Evolutionary conservation across 257 asterid genomes (phyloP).

Genomic region (Solanum ossicruentum): DNA sequence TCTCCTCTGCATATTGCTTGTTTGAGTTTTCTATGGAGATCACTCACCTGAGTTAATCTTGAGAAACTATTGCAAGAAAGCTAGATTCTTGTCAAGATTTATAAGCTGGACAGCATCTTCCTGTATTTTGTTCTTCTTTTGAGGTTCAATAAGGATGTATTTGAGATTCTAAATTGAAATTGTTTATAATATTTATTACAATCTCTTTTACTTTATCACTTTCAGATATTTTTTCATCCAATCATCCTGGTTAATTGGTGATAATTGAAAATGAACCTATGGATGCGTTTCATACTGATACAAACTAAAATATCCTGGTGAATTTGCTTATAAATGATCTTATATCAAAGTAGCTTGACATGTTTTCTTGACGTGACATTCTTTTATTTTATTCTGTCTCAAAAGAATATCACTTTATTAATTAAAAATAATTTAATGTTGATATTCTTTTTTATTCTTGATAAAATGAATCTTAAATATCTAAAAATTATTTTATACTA

Average conservation of each 20-base stretch:
- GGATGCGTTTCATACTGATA: neutral
- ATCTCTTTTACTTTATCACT: neutral
- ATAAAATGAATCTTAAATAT: too few relatives aligned
- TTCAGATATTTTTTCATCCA: neutral
- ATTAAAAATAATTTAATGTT: too few relatives aligned
- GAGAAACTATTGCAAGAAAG: constrained; percentile 5
- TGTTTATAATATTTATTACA: neutral
- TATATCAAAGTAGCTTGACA: neutral
- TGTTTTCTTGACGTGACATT: neutral
- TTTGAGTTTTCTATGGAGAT: neutral
- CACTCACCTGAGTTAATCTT: neutral
- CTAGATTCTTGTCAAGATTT: neutral
- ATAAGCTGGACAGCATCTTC: neutral
- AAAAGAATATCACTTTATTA: too few relatives aligned
- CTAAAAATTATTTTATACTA: too few relatives aligned
- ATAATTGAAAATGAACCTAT: neutral
- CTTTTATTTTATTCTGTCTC: too few relatives aligned
- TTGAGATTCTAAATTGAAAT: neutral
- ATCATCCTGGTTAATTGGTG: neutral
- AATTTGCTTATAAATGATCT: neutral
- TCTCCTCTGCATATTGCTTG: neutral
- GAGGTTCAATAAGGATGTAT: neutral
- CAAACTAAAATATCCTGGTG: neutral
- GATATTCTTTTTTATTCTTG: too few relatives aligned
- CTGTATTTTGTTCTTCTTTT: neutral